Percentiles rank a stretch among this genome's conserved stretches.
phyloP scores from a whole-genome alignment of 495 filamentous ascomycete species.

The Tuber borchii region DNA sequence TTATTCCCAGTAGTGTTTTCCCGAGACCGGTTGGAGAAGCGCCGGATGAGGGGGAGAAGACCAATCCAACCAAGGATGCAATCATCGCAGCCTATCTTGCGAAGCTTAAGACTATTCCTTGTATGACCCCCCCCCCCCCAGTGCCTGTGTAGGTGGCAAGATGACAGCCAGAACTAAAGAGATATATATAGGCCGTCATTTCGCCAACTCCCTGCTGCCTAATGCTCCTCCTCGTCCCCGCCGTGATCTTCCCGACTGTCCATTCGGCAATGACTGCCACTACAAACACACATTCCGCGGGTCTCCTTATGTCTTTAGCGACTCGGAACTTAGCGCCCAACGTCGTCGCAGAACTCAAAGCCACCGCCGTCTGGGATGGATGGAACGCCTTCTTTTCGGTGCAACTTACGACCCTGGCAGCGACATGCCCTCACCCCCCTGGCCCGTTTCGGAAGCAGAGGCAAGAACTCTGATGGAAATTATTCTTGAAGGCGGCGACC shows the following conservation, averaged over 20 bases:
- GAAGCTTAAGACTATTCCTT: conserved; percentile 39
- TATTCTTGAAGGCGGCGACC: conserved; percentile 23
- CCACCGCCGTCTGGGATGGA: conserved; percentile 12
- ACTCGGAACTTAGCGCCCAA: conserved; percentile 27
- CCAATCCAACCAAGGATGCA: conserved; percentile 36
- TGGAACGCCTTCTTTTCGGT: conserved; percentile 26
- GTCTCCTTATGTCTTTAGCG: conserved; percentile 34
- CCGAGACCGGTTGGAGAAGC: conserved; percentile 15
- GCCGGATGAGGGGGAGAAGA: conserved; percentile 16
- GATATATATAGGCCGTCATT: conserved; percentile 31
- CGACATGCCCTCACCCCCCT: conserved; percentile 12
- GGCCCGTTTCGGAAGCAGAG: conserved; percentile 9
- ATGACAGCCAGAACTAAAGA: not conserved
- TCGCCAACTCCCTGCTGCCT: conserved; percentile 30
- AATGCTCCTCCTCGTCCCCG: conserved; percentile 8
- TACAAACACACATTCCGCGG: conserved; percentile 34
- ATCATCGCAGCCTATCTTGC: conserved; percentile 40
- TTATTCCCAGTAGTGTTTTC: conserved; percentile 38
- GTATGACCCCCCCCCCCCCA: conserved; percentile 10
- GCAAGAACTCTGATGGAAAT: conserved; percentile 32
- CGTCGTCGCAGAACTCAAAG: conserved; percentile 14
- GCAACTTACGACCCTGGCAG: conserved; percentile 8
- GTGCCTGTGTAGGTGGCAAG: not conserved
- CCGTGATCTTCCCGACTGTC: conserved; percentile 29
- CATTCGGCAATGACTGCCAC: conserved; percentile 43